These are phyloP conservation scores for Pythium phragmitis DNA, from an alignment of 352 stramenopile genomes.

Conservation along the genomic window DNA sequence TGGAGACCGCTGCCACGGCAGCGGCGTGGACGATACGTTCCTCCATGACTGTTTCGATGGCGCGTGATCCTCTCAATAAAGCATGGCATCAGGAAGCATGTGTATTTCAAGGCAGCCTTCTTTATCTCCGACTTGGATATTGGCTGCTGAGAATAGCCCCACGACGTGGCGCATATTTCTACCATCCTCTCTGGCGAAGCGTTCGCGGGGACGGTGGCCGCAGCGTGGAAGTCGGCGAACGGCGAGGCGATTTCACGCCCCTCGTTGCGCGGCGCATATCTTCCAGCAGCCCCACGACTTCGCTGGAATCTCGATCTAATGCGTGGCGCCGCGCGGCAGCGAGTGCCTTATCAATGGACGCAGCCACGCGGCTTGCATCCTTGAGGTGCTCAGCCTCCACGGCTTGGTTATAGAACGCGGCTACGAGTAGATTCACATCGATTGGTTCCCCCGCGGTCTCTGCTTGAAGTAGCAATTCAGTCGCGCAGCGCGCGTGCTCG, in stretches of 20 bases:
- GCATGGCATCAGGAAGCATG: background rate
- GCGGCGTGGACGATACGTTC: background rate
- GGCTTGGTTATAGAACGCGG: constrained; percentile 59
- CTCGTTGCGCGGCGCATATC: constrained; percentile 9
- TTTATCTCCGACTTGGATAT: background rate
- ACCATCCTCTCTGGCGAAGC: constrained; percentile 12
- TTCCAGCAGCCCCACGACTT: constrained; percentile 16
- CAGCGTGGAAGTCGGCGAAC: constrained; percentile 1
- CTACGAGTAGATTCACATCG: constrained; percentile 32
- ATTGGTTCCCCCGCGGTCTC: background rate
- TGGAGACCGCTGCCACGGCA: background rate
- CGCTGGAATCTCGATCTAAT: constrained; percentile 10
- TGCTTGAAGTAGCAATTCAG: constrained; percentile 30
- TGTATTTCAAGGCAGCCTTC: constrained; percentile 2
- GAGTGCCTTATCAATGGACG: constrained; percentile 29
- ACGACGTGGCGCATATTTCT: background rate
- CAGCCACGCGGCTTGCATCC: constrained; percentile 25
- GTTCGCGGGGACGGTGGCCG: constrained; percentile 12
- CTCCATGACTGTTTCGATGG: background rate
- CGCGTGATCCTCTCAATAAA: background rate
- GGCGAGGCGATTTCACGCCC: constrained; percentile 16
- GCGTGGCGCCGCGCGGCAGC: constrained; percentile 20
- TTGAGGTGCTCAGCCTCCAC: constrained; percentile 60
- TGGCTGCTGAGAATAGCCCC: background rate
- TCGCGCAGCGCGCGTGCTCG: constrained; percentile 44